Base-by-base conservation (phyloP, 2,329 filamentous ascomycete species). In the Mycosphaerella arachidis region DNA sequence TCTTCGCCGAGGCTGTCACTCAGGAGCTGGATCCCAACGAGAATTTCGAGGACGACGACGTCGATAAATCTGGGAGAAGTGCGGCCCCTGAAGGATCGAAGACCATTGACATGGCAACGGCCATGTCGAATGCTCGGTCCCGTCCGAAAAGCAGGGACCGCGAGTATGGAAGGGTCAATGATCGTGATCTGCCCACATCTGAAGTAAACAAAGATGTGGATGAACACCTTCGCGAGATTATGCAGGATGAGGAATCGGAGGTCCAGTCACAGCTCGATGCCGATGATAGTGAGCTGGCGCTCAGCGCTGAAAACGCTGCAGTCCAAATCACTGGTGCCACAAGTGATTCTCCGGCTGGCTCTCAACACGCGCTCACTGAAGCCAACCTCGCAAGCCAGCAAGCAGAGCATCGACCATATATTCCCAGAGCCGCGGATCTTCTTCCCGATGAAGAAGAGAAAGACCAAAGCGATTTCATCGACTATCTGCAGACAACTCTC, bases 311-410 rank as follows among this genome's bases (percentile, higher is more conserved):
- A 8, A 16, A 35, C 29, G 6, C 29, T 35, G 50, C 27, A 31
- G 30, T 12, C 12, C 24, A 52, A 31, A 4, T 13, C 6, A 20
- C 27, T 4, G 16, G 13, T 7, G 40, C 16, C n/a, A 43, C 13
- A n/a, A n/a, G 13, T 43, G 13, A n/a, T 8, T n/a, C 13, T 7
- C 6, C 40, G n/a, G 6, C n/a, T 7, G 13, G 13, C 8, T 13
- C 50, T 51, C 46, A 56, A 20, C 57, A 57, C 54, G 60, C 68
- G 16, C 59, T 74, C 31, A 74, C 72, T 2, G 67, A 67, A 57
- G 70, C 67, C 9, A 74, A 74, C 50, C 65, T 74, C 16, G 68
- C 68, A 30, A 71, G 63, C 55, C 70, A 72, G 46, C 67, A 73
- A 62, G 70, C 67, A 30, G 56, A 66, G 33, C 63, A 70, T 27